Percentiles rank a stretch among this genome's conserved stretches.
phyloP scores from a whole-genome alignment of 305 asterid genomes.

The Fraxinus greggii region DNA sequence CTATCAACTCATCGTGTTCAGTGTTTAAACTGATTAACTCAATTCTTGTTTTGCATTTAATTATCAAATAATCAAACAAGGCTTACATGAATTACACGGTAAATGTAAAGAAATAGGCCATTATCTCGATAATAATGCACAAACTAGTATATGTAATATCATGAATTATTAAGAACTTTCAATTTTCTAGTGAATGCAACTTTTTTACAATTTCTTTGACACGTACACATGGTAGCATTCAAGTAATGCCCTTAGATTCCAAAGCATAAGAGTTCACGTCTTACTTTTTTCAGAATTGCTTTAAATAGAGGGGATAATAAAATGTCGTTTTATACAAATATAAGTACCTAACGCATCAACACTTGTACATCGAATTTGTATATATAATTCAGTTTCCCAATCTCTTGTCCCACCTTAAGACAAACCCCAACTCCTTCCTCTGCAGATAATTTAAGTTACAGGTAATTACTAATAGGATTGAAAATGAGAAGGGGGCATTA shows the following conservation, averaged over 20 bases:
- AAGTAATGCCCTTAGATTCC: too few species aligned
- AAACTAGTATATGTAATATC: background rate
- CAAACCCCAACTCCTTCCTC: background rate
- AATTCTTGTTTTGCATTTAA: background rate
- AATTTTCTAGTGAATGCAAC: background rate
- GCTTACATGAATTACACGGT: background rate
- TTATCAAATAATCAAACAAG: background rate
- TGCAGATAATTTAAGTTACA: background rate
- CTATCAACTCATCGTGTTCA: background rate
- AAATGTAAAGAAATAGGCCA: background rate
- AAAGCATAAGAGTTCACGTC: too few species aligned
- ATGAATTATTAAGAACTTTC: background rate
- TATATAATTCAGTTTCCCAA: background rate
- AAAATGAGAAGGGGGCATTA: conserved; percentile 5
- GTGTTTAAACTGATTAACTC: background rate
- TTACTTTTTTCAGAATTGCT: too few species aligned
- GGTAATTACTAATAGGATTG: background rate
- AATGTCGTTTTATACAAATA: background rate
- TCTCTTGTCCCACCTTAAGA: background rate
- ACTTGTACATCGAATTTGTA: background rate
- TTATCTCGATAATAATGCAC: background rate
- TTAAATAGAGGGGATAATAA: too few species aligned
- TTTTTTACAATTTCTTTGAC: background rate
- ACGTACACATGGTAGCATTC: too few species aligned
- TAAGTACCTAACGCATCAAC: background rate